Percentiles rank a stretch among this genome's conserved stretches.
Evolutionary conservation across 148 eudicot species (phyloP).

Genomic region (Cornus florida): DNA sequence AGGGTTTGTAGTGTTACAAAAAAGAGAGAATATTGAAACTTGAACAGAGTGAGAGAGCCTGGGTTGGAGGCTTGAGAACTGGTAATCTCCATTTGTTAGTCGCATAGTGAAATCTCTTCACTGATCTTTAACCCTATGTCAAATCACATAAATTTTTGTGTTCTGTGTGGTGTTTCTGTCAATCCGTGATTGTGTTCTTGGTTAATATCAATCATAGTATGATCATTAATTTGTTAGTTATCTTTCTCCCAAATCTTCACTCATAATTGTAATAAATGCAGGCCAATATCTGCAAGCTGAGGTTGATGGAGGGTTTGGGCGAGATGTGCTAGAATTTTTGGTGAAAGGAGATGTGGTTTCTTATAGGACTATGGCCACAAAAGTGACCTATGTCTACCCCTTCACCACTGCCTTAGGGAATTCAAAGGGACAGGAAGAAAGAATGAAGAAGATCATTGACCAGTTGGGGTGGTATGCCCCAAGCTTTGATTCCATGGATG

Average conservation of each 20-base stretch:
- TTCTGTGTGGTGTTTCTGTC: too few species aligned
- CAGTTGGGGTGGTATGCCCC: conserved; percentile 91
- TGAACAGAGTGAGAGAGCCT: too few species aligned
- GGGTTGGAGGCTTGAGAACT: too few species aligned
- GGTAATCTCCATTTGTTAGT: too few species aligned
- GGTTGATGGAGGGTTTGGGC: conserved; percentile 88
- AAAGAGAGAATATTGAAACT: too few species aligned
- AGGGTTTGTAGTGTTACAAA: too few species aligned
- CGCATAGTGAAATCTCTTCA: too few species aligned
- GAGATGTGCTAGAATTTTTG: conserved; percentile 84
- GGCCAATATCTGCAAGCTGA: conserved; percentile 83
- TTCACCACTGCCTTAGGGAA: conserved; percentile 98
- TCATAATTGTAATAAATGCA: conserved; percentile 26
- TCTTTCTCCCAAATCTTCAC: background rate
- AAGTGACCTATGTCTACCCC: conserved; percentile 87
- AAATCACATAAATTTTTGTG: too few species aligned
- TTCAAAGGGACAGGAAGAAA: conserved; percentile 92
- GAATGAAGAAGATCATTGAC: conserved; percentile 68
- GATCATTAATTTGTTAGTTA: background rate
- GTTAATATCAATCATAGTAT: background rate
- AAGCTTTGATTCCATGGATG: conserved; percentile 70
- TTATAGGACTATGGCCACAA: conserved; percentile 86
- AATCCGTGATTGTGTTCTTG: too few species aligned
- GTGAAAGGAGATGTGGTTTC: conserved; percentile 84
- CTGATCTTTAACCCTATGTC: too few species aligned